Evolutionary conservation across 306 rosid species (phyloP), one percentile per base, ranked within the genome.

Genomic region (Luffa acutangula): DNA sequence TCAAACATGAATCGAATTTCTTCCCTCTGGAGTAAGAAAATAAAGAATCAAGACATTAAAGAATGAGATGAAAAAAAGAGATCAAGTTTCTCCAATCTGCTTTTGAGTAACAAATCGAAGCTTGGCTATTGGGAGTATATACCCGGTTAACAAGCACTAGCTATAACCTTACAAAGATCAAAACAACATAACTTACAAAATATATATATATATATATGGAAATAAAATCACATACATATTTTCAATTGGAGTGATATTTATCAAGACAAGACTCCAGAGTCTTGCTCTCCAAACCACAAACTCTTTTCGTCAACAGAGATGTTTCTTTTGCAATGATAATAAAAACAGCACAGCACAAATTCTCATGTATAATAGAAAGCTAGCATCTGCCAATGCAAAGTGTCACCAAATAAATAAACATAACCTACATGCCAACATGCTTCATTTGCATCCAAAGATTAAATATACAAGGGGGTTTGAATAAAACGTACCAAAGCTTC

Each of bases 1-100:
- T 92, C 98, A 48, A 92, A 81, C 98, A 95, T 95, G 82, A 82
- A 88, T 81, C 97, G 86, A 64, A 95, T 92, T 86, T 95, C 98
- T 91, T 95, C 97, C 82, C 95, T 93, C 98, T 92, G 59, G 72
- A 85, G 72, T 75, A 82, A 79, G 76, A 73, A 62, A 76, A 25
- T 25, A 83, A 8, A 46, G 31, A 72, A 71, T 60, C 17, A 70
- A 70, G 76, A 70, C 34, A 43, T n/a, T 2, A 9, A 41, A 20
- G 21, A 43, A 70, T 43, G 34, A 43, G 56, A 14, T n/a, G 5
- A 9, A 41, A 20, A 43, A 43, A 70, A 20, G 34, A 43, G 56
- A 14, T 43, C 20, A 46, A 43, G 41, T 64, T 34, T 64, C 37
- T 36, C 21, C 18, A 36, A 64, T 34, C 20, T 33, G 9, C 21